A percentile compares a stretch with the other conserved stretches of the same genome.
Evolutionary conservation across 352 stramenopile species (phyloP).

Genomic region (Peronospora tabacina): DNA sequence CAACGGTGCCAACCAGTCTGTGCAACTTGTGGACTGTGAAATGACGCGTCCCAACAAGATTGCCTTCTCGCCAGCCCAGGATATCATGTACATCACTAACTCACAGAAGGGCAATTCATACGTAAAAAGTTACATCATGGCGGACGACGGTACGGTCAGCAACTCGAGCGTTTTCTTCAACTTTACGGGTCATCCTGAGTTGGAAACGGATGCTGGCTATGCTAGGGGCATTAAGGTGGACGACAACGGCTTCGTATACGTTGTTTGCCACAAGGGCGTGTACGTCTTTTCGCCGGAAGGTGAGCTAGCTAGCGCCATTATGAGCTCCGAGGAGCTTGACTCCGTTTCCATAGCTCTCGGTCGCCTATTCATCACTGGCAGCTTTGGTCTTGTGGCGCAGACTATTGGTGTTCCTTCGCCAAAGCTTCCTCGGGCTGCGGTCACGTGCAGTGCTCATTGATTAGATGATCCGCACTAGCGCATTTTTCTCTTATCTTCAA

Average conservation of each 20-base stretch:
- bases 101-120: slow-evolving; percentile 71
- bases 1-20: slow-evolving; percentile 36
- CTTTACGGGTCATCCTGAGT: slow-evolving; percentile 58
- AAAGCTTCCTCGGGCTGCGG: slow-evolving; percentile 30
- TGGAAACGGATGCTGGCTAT: slow-evolving; percentile 49
- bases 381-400: slow-evolving; percentile 63
- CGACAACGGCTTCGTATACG: slow-evolving; percentile 64
- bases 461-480: slow-evolving; percentile 4
- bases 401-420: slow-evolving; percentile 33
- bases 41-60: slow-evolving; percentile 84
- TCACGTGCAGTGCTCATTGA: slow-evolving; percentile 33
- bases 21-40: slow-evolving; percentile 59
- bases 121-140: slow-evolving; percentile 61
- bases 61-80: slow-evolving; percentile 59
- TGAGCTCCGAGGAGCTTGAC: slow-evolving; percentile 47
- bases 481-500: slow-evolving; percentile 14
- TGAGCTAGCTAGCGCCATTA: slow-evolving; percentile 46
- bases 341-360: slow-evolving; percentile 59
- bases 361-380: slow-evolving; percentile 66
- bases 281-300: slow-evolving; percentile 57
- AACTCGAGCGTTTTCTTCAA: slow-evolving; percentile 69
- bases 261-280: slow-evolving; percentile 64
- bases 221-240: slow-evolving; percentile 73
- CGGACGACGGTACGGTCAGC: slow-evolving; percentile 39
- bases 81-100: slow-evolving; percentile 79